Base-by-base conservation (phyloP, 176 grass and related monocot genomes). In the Tillandsia fasciculata region DNA sequence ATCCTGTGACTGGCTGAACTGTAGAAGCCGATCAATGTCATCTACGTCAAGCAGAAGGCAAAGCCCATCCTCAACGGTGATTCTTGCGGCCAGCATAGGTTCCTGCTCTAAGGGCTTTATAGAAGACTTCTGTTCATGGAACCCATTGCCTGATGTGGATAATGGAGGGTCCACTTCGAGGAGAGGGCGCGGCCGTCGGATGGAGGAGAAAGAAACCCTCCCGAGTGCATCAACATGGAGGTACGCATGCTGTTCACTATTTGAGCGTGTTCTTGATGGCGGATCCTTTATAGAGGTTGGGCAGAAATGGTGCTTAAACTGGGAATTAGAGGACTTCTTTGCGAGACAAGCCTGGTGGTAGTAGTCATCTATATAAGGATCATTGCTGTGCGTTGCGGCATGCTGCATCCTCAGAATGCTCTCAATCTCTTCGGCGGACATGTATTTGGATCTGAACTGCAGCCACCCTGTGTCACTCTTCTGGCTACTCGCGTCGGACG, bases 311-410 rank as follows among this genome's bases (percentile, higher is more conserved):
- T 70, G 68, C 27, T 80, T 69, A 20, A 63, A 13, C 15, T 72
- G 63, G 27, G 66, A 68, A 61, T n/a, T 26, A 69, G 75, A 22
- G 10, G 75, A 69, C 64, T 52, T 85, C 80, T 85, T 85, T 20
- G 67, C 52, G 26, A 85, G 54, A 53, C 71, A 85, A 67, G 82
- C 82, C 74, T 85, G 82, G 72, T 80, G 82, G 67, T 85, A 80
- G 33, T 85, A 85, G 33, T 85, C 82, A 66, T 71, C 74, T 48
- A 66, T 48, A 18, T 85, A 85, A 52, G 57, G 72, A 63, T 85
- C 76, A 63, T 22, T 77, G 51, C 51, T 74, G 59, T 80, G 76
- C 27, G 76, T 70, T 52, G 70, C 52, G 1, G 72, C 76, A 74
- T 78, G 67, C 63, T 79, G 63, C 71, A 75, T 85, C 27, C 71